Conservation (phyloP, 225 moss, liverwort and hornwort genomes). For the Bryoerythrophyllum caledonicum region DNA sequence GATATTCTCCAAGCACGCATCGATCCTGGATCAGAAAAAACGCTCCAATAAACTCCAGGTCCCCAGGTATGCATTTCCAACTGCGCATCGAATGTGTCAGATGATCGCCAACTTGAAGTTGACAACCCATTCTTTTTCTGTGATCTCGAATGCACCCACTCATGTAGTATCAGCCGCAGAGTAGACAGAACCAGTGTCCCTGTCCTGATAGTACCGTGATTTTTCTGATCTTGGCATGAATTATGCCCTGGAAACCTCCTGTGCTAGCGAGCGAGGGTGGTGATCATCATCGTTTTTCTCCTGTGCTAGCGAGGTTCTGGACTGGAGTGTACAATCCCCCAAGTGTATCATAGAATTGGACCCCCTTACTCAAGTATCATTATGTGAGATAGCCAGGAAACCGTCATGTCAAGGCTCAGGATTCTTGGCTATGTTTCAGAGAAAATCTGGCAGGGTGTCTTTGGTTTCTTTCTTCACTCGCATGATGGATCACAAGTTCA, state of each 20-base stretch:
- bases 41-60: conserved; percentile 11
- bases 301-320: not conserved
- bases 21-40: conserved; percentile 12
- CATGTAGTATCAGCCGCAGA: conserved; percentile 8
- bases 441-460: not conserved
- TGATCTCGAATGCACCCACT: conserved; percentile 9
- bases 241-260: not conserved
- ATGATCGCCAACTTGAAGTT: conserved; percentile 9
- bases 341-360: conserved; percentile 34
- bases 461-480: not conserved
- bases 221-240: conserved; percentile 4
- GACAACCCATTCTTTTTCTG: conserved; percentile 15
- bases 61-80: conserved; percentile 4
- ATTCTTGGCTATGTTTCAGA: not conserved
- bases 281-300: not conserved
- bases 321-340: conserved; percentile 22
- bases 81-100: conserved; percentile 6
- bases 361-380: not conserved
- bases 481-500: not conserved
- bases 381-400: not conserved
- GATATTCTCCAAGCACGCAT: not conserved
- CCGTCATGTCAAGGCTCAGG: not conserved
- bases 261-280: conserved; percentile 4
- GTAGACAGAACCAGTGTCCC: not conserved
- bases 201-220: not conserved